Percentiles rank a stretch among this genome's conserved stretches.
Evolutionary conservation across 108 stramenopile species (phyloP).

Genomic region (Pseudonitzschia multiseries): DNA sequence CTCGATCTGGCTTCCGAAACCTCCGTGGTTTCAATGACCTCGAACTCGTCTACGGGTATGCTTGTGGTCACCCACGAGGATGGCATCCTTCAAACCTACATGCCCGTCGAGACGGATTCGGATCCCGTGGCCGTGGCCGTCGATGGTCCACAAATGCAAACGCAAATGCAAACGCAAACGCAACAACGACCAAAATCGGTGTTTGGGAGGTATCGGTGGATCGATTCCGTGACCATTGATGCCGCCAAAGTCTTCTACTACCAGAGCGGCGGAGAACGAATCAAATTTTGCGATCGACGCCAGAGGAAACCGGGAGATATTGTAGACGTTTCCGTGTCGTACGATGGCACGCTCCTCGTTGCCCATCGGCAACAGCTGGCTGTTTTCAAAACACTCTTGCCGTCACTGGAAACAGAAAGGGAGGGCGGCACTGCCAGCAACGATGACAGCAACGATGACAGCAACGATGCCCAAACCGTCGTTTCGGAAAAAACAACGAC

Average conservation of each 20-base stretch:
- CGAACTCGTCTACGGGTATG: constrained; percentile 35
- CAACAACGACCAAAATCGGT: constrained; percentile 13
- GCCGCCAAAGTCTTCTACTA: constrained; percentile 23
- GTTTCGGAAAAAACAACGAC: no score
- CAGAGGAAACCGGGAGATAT: constrained; percentile 24
- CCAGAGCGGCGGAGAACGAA: constrained; percentile 3
- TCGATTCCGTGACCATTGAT: constrained; percentile 24
- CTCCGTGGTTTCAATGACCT: constrained; percentile 29
- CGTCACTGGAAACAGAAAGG: neutral
- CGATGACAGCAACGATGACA: neutral
- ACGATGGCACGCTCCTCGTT: constrained; percentile 49
- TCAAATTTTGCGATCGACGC: constrained; percentile 26
- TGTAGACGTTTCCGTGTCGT: constrained; percentile 39
- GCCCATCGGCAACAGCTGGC: constrained; percentile 70
- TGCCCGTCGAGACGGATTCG: constrained; percentile 26
- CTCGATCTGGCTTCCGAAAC: constrained; percentile 31
- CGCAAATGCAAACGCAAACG: neutral
- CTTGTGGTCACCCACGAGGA: constrained; percentile 35
- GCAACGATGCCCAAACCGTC: constrained; percentile 3
- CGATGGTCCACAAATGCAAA: neutral
- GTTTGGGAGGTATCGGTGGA: constrained; percentile 36
- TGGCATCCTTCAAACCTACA: constrained; percentile 41
- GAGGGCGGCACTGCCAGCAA: no score
- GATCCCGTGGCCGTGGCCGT: neutral
- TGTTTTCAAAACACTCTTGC: constrained; percentile 50